Evolutionary conservation across 345 rosid genomes (phyloP).

Genomic region (Populus alba): DNA sequence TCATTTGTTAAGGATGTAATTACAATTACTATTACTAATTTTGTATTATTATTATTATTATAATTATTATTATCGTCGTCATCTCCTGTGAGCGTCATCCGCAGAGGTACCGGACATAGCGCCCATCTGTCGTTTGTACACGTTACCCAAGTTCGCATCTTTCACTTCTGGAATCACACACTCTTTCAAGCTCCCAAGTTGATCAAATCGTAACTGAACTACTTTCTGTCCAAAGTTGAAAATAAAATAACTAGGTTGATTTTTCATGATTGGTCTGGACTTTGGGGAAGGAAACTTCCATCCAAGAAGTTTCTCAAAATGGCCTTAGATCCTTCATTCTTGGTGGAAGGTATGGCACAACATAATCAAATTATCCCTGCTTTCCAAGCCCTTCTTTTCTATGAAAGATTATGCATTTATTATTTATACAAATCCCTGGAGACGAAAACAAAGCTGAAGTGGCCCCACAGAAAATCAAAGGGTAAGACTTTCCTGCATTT

Average conservation of each 20-base stretch:
- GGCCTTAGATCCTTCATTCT: neutral
- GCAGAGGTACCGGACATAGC: conserved; percentile 2
- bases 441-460: neutral
- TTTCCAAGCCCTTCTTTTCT: neutral
- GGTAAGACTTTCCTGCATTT: neutral
- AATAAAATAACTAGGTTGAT: neutral
- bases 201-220: neutral
- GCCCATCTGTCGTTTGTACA: conserved; percentile 2
- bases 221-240: neutral
- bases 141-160: conserved; percentile 9
- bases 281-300: neutral
- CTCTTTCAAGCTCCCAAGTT: neutral
- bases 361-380: neutral
- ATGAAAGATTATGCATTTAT: neutral
- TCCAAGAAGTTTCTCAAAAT: neutral
- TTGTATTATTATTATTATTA: neutral
- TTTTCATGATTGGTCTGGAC: too few species aligned
- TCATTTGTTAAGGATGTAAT: neutral
- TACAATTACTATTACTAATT: neutral
- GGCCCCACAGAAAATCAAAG: neutral
- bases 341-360: neutral
- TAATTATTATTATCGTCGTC: neutral
- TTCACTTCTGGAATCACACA: too few species aligned
- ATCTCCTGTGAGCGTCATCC: conserved; percentile 1
- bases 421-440: neutral